Conservation (phyloP, 2,329 filamentous ascomycete species). For the Aspergillus ochraceoroseus region DNA sequence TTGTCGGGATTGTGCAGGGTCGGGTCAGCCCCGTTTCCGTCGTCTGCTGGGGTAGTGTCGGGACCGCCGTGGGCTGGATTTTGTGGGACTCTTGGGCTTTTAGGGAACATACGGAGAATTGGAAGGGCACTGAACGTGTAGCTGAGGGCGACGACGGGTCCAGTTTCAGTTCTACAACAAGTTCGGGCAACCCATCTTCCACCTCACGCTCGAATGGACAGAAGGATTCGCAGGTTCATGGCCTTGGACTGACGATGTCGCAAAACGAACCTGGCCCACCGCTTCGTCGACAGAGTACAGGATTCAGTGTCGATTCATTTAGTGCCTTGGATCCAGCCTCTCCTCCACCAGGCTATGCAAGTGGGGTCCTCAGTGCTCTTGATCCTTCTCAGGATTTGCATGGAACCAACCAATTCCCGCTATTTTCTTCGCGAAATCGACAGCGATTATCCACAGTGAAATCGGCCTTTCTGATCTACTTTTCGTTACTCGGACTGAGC, state of each 20-base stretch:
- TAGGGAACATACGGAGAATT: slow-evolving; percentile 54
- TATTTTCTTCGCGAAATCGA: slow-evolving; percentile 53
- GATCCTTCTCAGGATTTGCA: slow-evolving; percentile 8
- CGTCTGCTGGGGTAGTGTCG: slow-evolving; percentile 75
- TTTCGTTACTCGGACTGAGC: slow-evolving; percentile 81
- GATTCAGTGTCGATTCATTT: slow-evolving; percentile 45
- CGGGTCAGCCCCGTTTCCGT: slow-evolving; percentile 86
- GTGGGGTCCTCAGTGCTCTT: slow-evolving; percentile 21
- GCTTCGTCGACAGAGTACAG: slow-evolving; percentile 27
- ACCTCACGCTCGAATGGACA: slow-evolving; percentile 27
- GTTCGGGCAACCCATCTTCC: slow-evolving; percentile 29
- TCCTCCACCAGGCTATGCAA: slow-evolving; percentile 19
- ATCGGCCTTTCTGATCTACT: slow-evolving; percentile 88
- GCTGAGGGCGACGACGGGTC: slow-evolving; percentile 39
- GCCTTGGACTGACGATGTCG: slow-evolving; percentile 43
- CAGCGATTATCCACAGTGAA: slow-evolving; percentile 76
- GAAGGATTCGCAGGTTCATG: slow-evolving; percentile 35
- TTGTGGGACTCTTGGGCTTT: slow-evolving; percentile 89
- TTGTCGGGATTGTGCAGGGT: slow-evolving; percentile 81
- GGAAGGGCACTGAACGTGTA: slow-evolving; percentile 26
- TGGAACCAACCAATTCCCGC: slow-evolving; percentile 26
- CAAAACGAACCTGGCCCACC: slow-evolving; percentile 34
- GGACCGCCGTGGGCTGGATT: slow-evolving; percentile 81
- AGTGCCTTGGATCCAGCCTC: slow-evolving; percentile 39
- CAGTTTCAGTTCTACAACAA: slow-evolving; percentile 38